Evolutionary conservation across 306 rosid species (phyloP).

Genomic region (Vigna nakashimae): DNA sequence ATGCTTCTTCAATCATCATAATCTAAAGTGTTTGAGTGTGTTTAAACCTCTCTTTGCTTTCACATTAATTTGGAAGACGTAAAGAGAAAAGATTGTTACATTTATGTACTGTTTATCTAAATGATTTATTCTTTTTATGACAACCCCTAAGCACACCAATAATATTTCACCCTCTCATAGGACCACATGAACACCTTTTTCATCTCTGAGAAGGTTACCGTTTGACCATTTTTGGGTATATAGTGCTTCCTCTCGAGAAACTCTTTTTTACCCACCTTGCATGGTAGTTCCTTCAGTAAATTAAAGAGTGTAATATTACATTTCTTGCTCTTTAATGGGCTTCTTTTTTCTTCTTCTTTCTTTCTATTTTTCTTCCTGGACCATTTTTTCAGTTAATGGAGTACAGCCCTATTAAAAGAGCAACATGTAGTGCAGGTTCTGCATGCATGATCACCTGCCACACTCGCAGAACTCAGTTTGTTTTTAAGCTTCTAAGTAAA

Average conservation of each 20-base stretch:
- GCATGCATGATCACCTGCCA: slow-evolving; percentile 66
- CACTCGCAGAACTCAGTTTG: slow-evolving; percentile 25
- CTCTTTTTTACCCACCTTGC: slow-evolving; percentile 33
- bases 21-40: neutral
- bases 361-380: slow-evolving; percentile 44
- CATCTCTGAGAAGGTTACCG: slow-evolving; percentile 33
- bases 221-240: slow-evolving; percentile 39
- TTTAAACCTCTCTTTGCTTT: neutral
- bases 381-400: slow-evolving; percentile 49
- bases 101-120: neutral
- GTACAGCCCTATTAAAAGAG: slow-evolving; percentile 54
- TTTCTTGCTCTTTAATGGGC: slow-evolving; percentile 2
- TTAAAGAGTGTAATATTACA: neutral
- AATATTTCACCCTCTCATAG: slow-evolving; percentile 35
- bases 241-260: slow-evolving; percentile 28
- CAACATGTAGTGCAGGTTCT: slow-evolving; percentile 51
- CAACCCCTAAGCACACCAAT: slow-evolving; percentile 11
- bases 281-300: slow-evolving; percentile 26
- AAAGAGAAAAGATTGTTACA: neutral
- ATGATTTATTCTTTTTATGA: slow-evolving; percentile 16
- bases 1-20: neutral
- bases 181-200: slow-evolving; percentile 45
- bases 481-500: slow-evolving; percentile 37
- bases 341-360: neutral
- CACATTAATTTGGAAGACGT: neutral